Base-by-base conservation (phyloP, 2,329 filamentous ascomycete species). In the Piedraia hortae region DNA sequence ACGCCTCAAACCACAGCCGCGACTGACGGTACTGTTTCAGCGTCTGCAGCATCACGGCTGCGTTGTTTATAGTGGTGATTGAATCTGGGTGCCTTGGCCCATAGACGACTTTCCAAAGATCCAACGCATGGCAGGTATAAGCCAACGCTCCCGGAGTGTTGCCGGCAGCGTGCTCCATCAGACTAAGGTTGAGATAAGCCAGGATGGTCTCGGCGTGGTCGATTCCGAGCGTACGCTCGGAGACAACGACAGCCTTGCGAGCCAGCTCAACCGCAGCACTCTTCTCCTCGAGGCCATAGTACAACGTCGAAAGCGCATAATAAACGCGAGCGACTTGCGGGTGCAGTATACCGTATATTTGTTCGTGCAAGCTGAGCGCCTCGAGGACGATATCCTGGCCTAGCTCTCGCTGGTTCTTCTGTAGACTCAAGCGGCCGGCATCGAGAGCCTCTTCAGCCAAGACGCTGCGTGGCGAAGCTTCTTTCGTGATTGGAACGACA, bases 31-130 rank as follows among this genome's bases (percentile, higher is more conserved):
- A 97, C 28, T 73, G 68, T 56, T 93, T 90, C 36, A 91, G 61
- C 25, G 78, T 69, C 48, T 97, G 85, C 26, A 97, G 64, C 85
- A 97, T 97, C 28, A 97, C 85, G 5, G 85, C 85, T 10, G 77
- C 82, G 40, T 97, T 97, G 60, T 93, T 97, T 48, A 93, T 71
- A 9, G 85, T 93, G 5, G 88, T 97, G 48, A 97, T 91, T 5
- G 78, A 89, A 49, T 97, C 85, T 3, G 85, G 85, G 48, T 97
- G 85, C 37, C 77, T 72, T 14, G 70, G 55, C 14, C 85, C 85
- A 42, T 91, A 97, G 37, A 93, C 82, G 36, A 93, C 62, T 54
- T 90, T 91, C 82, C 82, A 93, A 30, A 97, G 56, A 42, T 85
- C 69, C 33, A 97, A 61, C 4, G 85, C 85, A 44, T 97, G 85